phyloP scores from a whole-genome alignment of 208 protist species.

The Trypanosomatidae sp. region DNA sequence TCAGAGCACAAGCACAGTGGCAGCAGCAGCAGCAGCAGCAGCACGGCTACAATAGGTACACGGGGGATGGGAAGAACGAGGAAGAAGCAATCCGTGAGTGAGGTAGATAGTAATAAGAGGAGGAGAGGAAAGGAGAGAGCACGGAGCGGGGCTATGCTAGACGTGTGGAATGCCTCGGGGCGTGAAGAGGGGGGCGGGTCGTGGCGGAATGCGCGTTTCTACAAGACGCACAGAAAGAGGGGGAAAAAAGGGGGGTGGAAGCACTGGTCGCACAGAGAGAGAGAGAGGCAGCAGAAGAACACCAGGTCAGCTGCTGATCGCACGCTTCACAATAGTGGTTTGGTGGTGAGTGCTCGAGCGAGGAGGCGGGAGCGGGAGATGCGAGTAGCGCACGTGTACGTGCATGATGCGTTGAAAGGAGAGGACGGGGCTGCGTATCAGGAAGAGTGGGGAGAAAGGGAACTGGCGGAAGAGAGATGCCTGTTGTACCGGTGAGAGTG shows the following conservation, averaged over 20 bases:
- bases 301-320: too few relatives aligned
- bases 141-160: not conserved
- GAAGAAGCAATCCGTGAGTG: not conserved
- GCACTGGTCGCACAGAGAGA: not conserved
- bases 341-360: not conserved
- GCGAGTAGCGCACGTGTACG: not conserved
- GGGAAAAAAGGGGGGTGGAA: not conserved
- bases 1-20: too few relatives aligned
- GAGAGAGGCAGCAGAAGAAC: not conserved
- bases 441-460: conserved; percentile 5
- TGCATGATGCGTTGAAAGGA: conserved; percentile 2
- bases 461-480: not conserved
- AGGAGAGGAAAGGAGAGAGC: not conserved
- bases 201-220: not conserved
- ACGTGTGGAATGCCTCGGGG: not conserved
- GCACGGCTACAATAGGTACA: too few relatives aligned
- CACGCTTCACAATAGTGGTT: not conserved
- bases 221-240: not conserved
- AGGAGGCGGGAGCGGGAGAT: not conserved
- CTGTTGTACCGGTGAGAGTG: not conserved
- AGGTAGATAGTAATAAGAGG: not conserved
- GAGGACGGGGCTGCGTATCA: conserved; percentile 1
- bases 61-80: not conserved
- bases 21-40: too few relatives aligned
- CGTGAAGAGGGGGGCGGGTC: not conserved